These are phyloP conservation scores for Juncus inflexus DNA, from an alignment of 176 grass and related monocot species.

Conservation along the genomic window DNA sequence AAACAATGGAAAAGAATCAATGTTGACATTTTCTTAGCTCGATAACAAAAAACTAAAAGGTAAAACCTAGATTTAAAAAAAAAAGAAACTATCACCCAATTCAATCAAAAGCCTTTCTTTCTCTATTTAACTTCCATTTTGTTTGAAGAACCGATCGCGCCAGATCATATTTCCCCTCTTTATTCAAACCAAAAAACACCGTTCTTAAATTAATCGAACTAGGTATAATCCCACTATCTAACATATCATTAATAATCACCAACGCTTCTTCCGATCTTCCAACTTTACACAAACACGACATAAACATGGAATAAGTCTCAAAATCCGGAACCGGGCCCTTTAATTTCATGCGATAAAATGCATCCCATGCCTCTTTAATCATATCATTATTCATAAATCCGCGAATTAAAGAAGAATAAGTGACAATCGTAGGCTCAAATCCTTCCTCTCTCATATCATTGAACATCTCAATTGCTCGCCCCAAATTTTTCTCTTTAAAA, in stretches of 20 bases:
- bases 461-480: conserved; percentile 50
- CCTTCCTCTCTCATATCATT: conserved; percentile 62
- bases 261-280: conserved; percentile 65
- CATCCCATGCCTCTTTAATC: conserved; percentile 68
- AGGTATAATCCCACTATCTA: conserved; percentile 59
- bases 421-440: conserved; percentile 56
- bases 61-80: neutral
- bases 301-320: conserved; percentile 81
- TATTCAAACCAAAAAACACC: conserved; percentile 71
- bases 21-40: no score
- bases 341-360: conserved; percentile 66
- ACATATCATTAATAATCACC: conserved; percentile 57
- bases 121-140: conserved; percentile 63
- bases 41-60: no score
- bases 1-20: no score
- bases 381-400: conserved; percentile 68
- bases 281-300: conserved; percentile 64
- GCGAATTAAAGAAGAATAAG: conserved; percentile 66
- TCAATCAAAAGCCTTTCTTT: conserved; percentile 48
- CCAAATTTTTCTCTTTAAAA: conserved; percentile 59
- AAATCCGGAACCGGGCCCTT: conserved; percentile 83
- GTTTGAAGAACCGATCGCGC: conserved; percentile 48
- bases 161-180: conserved; percentile 65
- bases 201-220: conserved; percentile 70
- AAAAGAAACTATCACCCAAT: neutral